Evolutionary conservation across 1,139 yeast species (phyloP), one percentile per base, ranked within the genome.

Genomic region (Pichia sp.): DNA sequence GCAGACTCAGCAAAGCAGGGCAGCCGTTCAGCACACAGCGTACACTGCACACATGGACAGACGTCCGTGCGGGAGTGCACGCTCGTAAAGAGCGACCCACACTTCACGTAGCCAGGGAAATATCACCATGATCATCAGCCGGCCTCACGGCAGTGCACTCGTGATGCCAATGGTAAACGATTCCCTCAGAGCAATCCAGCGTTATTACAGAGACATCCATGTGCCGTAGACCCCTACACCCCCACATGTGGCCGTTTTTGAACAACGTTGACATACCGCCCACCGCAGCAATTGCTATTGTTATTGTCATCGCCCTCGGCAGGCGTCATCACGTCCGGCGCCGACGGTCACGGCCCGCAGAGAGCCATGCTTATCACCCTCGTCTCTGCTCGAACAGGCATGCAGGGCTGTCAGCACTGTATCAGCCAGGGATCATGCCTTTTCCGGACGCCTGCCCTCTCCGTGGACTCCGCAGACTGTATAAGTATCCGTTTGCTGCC

Each of bases 161-260:
- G 45, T 47, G 50, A 32, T 41, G 54, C 19, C 38, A 13, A 23
- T 42, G 58, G 58, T 55, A 55, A 55, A 55, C 58, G 51, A 55
- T 47, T 47, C 54, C 54, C 58, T 41, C 13, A 55, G 15, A 55
- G 3, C 8, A 29, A 55, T 15, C 31, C 29, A 36, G 47, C 51
- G 40, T 15, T 45, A 32, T 49, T 55, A 55, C 58, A 55, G 58
- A 55, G 58, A 55, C 56, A 19, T 40, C 23, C 26, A 32, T 7
- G 43, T 40, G 47, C 45, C 38, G 29, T 8, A 31, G 7, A 19
- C 13, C 23, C n/a, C 30, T 26, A 42, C 34, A 50, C 55, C 19
- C 10, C 36, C 43, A 36, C 40, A 36, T 36, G 40, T 36, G 30
- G 23, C 41, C 23, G 57, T 55, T 55, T 55, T 55, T 55, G 57